Base-by-base conservation (phyloP, 768 basidiomycete genomes). In the Galerina marginata region DNA sequence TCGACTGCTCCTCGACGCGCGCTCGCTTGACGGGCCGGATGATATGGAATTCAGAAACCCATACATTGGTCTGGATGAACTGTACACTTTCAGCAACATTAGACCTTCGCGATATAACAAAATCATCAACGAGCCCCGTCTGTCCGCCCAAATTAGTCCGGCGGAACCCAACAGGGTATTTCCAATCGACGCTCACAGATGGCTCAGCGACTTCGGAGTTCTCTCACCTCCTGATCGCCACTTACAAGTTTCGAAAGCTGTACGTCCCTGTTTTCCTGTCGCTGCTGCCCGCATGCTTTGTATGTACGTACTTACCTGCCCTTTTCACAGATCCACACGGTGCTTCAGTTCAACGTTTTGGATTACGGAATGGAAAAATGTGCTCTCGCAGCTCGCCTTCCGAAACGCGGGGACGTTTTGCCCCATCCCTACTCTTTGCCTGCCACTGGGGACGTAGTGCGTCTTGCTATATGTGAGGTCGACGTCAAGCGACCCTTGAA, bases 281-380 rank as follows among this genome's bases (percentile, higher is more conserved):
- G 33, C 10, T 12, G 16, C 44, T 16, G 29, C 43, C 37, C 45
- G 50, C 23, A 12, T 38, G 3, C 10, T 54, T 12, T 45, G 38
- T 14, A 44, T 45, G 38, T 14, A 44, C 25, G 29, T 33, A 33
- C 51, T 23, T 23, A 47, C 37, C 46, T 9, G 10, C 16, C 14
- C 51, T 2, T 36, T 39, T 54, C 39, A 26, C 46, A 72, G 71
- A 55, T 72, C 12, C 60, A 67, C 45, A 72, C 70, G 14, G 54
- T 72, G 1, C 45, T 60, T 3, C 71, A 72, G 43, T 71, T 69
- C 39, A 61, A 68, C 44, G 58, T 72, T 33, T 57, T 72, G 6
- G 71, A 72, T 65, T 72, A 69, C 56, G 71, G 71, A 25, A 72
- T 71, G 71, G 71, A 72, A 50, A 64, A 66, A 16, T 72, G 71